Percentiles rank a stretch among this genome's conserved stretches.
Evolutionary conservation across 371 early-diverging fungal genomes (phyloP).

Genomic region (Mucor irregularis): DNA sequence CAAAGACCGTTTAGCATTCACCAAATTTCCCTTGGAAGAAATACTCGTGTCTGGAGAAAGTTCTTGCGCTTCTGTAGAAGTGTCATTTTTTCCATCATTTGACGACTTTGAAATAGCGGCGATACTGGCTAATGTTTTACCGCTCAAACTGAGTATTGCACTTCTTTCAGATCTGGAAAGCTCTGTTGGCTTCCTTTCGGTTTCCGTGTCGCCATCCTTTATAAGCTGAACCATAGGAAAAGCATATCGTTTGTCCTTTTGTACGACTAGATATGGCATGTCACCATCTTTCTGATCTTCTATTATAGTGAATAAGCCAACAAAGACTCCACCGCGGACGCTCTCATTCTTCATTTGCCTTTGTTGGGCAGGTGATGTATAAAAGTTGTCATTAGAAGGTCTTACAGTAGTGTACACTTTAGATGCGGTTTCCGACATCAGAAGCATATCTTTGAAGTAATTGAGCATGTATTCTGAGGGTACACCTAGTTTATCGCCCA

Average conservation of each 20-base stretch:
- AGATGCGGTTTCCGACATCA: constrained; percentile 17
- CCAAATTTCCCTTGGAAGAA: neutral
- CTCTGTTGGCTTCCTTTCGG: constrained; percentile 1
- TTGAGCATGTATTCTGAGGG: constrained; percentile 38
- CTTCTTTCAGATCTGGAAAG: constrained; percentile 23
- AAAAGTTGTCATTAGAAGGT: neutral
- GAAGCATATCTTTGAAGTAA: constrained; percentile 40
- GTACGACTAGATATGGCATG: constrained; percentile 26
- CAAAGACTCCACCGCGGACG: constrained; percentile 14
- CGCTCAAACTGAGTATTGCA: constrained; percentile 22
- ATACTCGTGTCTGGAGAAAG: neutral
- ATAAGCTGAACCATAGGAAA: constrained; percentile 40
- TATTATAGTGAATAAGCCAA: constrained; percentile 36
- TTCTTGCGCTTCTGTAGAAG: neutral
- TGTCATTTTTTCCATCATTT: neutral
- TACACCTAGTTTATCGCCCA: constrained; percentile 36
- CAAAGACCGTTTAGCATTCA: neutral
- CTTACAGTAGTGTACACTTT: constrained; percentile 2
- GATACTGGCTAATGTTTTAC: constrained; percentile 19
- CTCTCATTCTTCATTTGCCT: neutral
- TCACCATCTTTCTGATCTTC: constrained; percentile 25
- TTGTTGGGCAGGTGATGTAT: neutral
- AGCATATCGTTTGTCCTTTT: constrained; percentile 26
- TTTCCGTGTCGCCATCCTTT: constrained; percentile 12
- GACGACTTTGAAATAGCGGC: neutral